Base-by-base conservation (phyloP, 768 basidiomycete species). In the Pisolithus microcarpus region DNA sequence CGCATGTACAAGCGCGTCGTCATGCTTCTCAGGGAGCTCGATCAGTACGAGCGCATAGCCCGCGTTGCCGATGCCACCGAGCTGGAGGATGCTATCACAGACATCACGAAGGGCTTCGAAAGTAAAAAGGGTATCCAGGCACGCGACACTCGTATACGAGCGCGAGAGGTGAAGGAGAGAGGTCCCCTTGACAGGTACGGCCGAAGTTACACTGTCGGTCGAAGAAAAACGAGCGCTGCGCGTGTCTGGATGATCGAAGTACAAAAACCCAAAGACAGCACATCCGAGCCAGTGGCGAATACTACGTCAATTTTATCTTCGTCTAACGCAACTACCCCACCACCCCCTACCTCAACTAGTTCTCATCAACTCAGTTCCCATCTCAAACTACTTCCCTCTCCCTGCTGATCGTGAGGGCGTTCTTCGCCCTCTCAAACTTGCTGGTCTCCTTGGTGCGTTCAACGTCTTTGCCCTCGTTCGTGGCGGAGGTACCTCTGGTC, bases 211-310 rank as follows among this genome's bases (percentile, higher is more conserved):
- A 88, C 88, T 0, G 62, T 87, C 45, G 94, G 94, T 37, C 79
- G 82, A 68, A 78, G 94, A 57, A 98, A 98, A 70, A 91, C 91
- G 53, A 90, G 88, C 58, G 73, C 85, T 1, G 92, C 94, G 34
- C 79, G 91, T 37, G 92, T 94, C 8, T 98, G 94, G 94, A 86
- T 95, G 73, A 87, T 96, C 53, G 80, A 84, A 31, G 78, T 79
- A 49, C 63, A 55, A 34, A 58, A 47, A 15, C 54, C 47, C n/a
- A 42, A 48, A 5, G 39, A 52, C 51, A 57, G 45, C 3, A 39
- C 60, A 1, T 53, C 59, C 5, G 56, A 53, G 9, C 52, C 36
- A 31, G 19, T 38, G 11, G 24, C 36, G 24, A 18, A 23, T 30
- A 43, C 54, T 24, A 28, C 15, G 19, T 34, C 43, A 3, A 46